Base-by-base conservation (phyloP, 192 early-diverging fungal species). In the Coemansia sp. region DNA sequence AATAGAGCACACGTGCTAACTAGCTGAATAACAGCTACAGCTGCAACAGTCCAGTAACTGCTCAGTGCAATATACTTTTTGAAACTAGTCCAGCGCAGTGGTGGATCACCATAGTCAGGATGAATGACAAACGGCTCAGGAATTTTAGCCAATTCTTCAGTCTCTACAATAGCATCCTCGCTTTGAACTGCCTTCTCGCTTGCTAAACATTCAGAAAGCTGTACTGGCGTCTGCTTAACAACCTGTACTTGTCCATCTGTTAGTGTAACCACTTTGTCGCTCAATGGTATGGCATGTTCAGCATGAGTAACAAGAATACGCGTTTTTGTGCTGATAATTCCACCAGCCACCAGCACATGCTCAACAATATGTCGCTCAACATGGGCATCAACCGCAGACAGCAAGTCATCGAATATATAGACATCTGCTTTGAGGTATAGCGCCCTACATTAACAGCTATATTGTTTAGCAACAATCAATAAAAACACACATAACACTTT, bases 321-420 rank as follows among this genome's bases (percentile, higher is more conserved):
- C 1, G 86, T 83, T 25, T 83, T 79, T 14, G 54, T 50, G 2
- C 50, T 37, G 12, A 67, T 80, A 14, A 56, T 78, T 0, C 70
- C 86, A 60, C 57, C 58, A 10, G 27, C 27, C 0, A 47, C 58
- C 63, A 84, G 24, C 55, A 83, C 65, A 53, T 78, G 32, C 22
- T 88, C 78, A 35, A 88, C 80, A 9, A 88, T 63, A 11, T 82
- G 81, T 3, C 83, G 79, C 17, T 79, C 85, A 1, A 87, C 86
- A 41, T 79, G 84, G 2, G 85, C 86, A 58, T 87, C 87, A 2
- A 88, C 87, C 11, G 91, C 89, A 10, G 88, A 75, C n/a, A 91
- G 69, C 8, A 87, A 78, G 58, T 93, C 90, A 56, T 92, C 91
- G 12, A 93, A 65, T 2, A 91, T 62, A 43, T 85, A 84, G 4